Evolutionary conservation across 2,329 filamentous ascomycete genomes (phyloP).

Genomic region (Aspergillus uvarum): DNA sequence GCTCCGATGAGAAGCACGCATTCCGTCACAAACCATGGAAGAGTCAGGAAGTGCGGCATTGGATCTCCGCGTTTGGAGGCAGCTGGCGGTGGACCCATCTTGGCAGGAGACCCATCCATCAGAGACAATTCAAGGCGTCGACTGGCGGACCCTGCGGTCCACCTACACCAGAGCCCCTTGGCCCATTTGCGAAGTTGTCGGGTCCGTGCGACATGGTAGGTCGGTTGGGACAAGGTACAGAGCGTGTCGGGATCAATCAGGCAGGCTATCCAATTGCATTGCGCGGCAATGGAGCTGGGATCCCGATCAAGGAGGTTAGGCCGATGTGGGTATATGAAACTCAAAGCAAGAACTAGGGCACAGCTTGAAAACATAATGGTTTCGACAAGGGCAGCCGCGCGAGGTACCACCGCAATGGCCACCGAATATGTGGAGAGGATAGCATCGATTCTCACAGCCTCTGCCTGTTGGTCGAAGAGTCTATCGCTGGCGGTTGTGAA

Average conservation of each 20-base stretch:
- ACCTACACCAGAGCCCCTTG: slow-evolving; percentile 17
- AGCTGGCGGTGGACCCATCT: not conserved
- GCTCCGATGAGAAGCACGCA: slow-evolving; percentile 16
- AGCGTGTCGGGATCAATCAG: slow-evolving; percentile 7
- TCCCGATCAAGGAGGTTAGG: slow-evolving; percentile 20
- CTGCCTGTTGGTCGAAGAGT: slow-evolving; percentile 3
- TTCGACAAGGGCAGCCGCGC: not conserved
- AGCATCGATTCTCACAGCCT: not conserved
- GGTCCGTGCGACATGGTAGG: slow-evolving; percentile 14
- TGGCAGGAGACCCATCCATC: not conserved
- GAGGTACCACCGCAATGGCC: not conserved
- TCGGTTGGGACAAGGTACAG: slow-evolving; percentile 5
- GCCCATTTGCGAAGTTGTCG: slow-evolving; percentile 22
- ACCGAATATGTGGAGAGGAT: not conserved
- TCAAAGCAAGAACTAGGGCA: slow-evolving; percentile 7
- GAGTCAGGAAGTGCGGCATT: slow-evolving; percentile 22
- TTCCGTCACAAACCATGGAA: slow-evolving; percentile 20
- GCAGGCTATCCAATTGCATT: slow-evolving; percentile 17
- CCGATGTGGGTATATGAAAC: slow-evolving; percentile 14
- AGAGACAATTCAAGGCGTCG: slow-evolving; percentile 12
- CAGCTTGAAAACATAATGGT: not conserved
- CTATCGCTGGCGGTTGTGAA: slow-evolving; percentile 1
- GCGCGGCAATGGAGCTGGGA: slow-evolving; percentile 22
- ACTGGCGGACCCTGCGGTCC: slow-evolving; percentile 6
- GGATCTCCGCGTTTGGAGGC: slow-evolving; percentile 9